A percentile compares a stretch with the other conserved stretches of the same genome.
Evolutionary conservation across 805 yeast species (phyloP).

Genomic region (Candida corydali): DNA sequence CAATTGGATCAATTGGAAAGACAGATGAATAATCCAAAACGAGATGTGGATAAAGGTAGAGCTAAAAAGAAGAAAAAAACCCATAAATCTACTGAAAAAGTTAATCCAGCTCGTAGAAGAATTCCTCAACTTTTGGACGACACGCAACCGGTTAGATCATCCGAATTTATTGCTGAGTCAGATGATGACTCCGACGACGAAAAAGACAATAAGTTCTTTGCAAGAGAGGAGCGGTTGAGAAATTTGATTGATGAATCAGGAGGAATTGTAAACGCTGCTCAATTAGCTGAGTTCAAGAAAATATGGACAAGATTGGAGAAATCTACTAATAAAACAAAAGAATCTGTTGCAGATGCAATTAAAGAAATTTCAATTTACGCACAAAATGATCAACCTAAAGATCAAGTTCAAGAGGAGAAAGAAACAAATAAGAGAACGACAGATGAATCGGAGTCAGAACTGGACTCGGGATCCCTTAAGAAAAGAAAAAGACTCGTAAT

Average conservation of each 20-base stretch:
- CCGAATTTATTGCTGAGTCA: slow-evolving; percentile 54
- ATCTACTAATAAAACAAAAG: slow-evolving; percentile 10
- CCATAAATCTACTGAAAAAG: not conserved
- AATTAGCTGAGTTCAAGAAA: slow-evolving; percentile 27
- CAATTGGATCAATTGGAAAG: slow-evolving; percentile 37
- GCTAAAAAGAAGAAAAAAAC: slow-evolving; percentile 18
- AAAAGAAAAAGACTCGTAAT: slow-evolving; percentile 11
- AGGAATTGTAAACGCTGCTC: slow-evolving; percentile 32
- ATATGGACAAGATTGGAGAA: slow-evolving; percentile 24
- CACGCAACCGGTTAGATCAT: slow-evolving; percentile 35
- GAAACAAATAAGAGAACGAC: slow-evolving; percentile 10
- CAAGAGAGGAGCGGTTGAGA: slow-evolving; percentile 50
- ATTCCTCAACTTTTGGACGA: slow-evolving; percentile 25
- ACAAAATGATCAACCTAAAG: slow-evolving; percentile 14
- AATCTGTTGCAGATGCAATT: slow-evolving; percentile 14
- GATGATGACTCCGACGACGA: slow-evolving; percentile 65
- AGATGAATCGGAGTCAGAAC: slow-evolving; percentile 11
- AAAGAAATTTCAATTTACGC: slow-evolving; percentile 14
- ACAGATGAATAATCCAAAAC: slow-evolving; percentile 9
- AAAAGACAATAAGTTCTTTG: slow-evolving; percentile 48
- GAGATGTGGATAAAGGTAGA: slow-evolving; percentile 14
- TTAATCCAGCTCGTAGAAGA: slow-evolving; percentile 6
- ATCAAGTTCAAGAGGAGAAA: slow-evolving; percentile 5
- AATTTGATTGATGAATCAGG: slow-evolving; percentile 30
- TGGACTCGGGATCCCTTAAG: slow-evolving; percentile 6